Evolutionary conservation across 2,329 filamentous ascomycete genomes (phyloP).

Genomic region (Monosporascus sp.): DNA sequence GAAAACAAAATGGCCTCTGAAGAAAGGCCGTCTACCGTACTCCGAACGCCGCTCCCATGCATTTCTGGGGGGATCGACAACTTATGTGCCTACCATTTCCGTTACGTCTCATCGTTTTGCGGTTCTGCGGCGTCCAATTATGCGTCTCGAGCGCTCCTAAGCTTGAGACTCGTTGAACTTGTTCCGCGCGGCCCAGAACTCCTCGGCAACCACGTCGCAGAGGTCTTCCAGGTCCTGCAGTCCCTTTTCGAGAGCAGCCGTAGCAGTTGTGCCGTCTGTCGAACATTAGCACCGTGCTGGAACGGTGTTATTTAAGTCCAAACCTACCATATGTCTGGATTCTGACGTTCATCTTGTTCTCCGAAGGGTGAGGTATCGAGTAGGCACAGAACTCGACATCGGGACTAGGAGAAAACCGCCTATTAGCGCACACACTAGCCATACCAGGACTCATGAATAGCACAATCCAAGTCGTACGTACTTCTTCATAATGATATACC

Average conservation of each 20-base stretch:
- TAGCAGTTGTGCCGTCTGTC: constrained; percentile 66
- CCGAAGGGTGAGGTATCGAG: constrained; percentile 93
- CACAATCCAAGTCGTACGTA: constrained; percentile 38
- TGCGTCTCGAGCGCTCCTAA: constrained; percentile 5
- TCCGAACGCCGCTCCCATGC: constrained; percentile 24
- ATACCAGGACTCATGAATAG: background rate
- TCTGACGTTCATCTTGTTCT: constrained; percentile 92
- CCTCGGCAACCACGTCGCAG: constrained; percentile 89
- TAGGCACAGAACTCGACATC: constrained; percentile 98
- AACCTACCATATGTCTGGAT: constrained; percentile 91
- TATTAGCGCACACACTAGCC: constrained; percentile 1
- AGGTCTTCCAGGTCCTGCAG: constrained; percentile 83
- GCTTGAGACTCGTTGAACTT: constrained; percentile 42
- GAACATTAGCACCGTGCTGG: constrained; percentile 28
- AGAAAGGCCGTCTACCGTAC: constrained; percentile 19
- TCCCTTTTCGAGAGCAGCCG: constrained; percentile 85
- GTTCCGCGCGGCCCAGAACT: constrained; percentile 68
- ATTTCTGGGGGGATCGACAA: background rate
- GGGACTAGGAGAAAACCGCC: constrained; percentile 53
- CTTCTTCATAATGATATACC: constrained; percentile 99
- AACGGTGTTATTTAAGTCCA: background rate
- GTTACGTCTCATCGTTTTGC: background rate
- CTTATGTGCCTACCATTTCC: constrained; percentile 2
- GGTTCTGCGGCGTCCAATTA: background rate
- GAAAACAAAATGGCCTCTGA: constrained; percentile 30